Conservation (phyloP, 2,329 filamentous ascomycete species). For the Claviceps spartinae region DNA sequence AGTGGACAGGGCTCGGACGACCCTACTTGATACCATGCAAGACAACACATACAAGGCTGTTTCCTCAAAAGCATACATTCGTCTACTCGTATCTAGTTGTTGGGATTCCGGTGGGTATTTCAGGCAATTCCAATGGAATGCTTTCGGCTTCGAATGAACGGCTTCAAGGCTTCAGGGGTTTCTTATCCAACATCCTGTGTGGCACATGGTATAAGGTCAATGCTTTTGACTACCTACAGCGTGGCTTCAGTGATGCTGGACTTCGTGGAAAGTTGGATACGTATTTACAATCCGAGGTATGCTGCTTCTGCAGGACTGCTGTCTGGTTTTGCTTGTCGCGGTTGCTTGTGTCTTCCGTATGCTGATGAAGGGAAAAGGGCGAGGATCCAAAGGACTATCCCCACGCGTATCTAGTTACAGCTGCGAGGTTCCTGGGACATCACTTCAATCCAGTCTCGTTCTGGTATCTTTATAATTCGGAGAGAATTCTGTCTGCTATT, state of each 20-base stretch:
- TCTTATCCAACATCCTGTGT: slow-evolving; percentile 3
- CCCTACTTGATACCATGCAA: slow-evolving; percentile 50
- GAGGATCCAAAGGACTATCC: slow-evolving; percentile 47
- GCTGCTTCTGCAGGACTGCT: slow-evolving; percentile 7
- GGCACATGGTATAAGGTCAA: slow-evolving; percentile 44
- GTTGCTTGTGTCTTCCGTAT: background rate
- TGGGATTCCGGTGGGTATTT: slow-evolving; percentile 52
- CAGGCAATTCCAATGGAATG: slow-evolving; percentile 39
- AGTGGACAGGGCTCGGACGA: slow-evolving; percentile 6
- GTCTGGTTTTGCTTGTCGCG: slow-evolving; percentile 7
- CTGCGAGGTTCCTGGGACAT: slow-evolving; percentile 54
- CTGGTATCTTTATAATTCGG: slow-evolving; percentile 58
- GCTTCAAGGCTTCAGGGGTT: background rate
- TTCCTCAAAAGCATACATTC: slow-evolving; percentile 55
- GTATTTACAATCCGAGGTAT: slow-evolving; percentile 45
- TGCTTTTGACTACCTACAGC: slow-evolving; percentile 45
- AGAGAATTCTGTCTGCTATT: slow-evolving; percentile 46
- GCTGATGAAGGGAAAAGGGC: slow-evolving; percentile 26
- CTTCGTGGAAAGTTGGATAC: slow-evolving; percentile 48
- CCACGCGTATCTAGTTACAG: slow-evolving; percentile 57
- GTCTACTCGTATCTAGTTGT: slow-evolving; percentile 57
- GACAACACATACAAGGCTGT: slow-evolving; percentile 52
- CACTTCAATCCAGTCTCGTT: slow-evolving; percentile 66
- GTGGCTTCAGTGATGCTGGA: slow-evolving; percentile 36
- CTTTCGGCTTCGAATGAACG: slow-evolving; percentile 31